Evolutionary conservation across 371 early-diverging fungal genomes (phyloP).

Genomic region (Funneliformis caledonium): DNA sequence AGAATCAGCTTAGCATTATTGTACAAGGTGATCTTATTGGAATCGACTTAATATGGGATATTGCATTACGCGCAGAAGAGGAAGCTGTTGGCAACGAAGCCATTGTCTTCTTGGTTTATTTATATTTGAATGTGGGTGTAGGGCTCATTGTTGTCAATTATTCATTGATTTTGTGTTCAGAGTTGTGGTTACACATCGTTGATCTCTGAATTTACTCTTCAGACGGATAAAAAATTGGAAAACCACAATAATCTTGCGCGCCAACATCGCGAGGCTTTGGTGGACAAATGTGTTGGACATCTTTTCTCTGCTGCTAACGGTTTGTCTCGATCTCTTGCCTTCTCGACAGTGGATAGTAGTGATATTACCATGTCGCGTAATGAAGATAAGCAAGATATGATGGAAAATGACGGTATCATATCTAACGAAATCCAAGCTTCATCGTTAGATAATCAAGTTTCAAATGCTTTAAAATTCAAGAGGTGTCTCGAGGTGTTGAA

Average conservation of each 20-base stretch:
- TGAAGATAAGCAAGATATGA: constrained; percentile 23
- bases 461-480: constrained; percentile 39
- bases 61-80: constrained; percentile 46
- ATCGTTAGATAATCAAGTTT: neutral
- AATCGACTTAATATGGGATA: constrained; percentile 51
- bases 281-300: constrained; percentile 49
- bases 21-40: constrained; percentile 44
- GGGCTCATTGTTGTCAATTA: neutral
- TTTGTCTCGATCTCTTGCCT: constrained; percentile 5
- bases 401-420: neutral
- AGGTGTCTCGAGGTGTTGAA: constrained; percentile 39
- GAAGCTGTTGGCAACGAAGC: constrained; percentile 47
- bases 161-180: neutral
- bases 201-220: neutral
- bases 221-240: constrained; percentile 36
- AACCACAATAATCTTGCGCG: constrained; percentile 32
- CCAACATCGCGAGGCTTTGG: constrained; percentile 47
- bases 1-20: constrained; percentile 8
- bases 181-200: constrained; percentile 5
- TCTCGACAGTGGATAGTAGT: neutral
- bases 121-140: constrained; percentile 43
- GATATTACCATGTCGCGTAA: constrained; percentile 19
- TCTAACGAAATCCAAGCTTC: neutral
- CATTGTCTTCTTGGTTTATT: constrained; percentile 44
- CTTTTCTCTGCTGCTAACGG: constrained; percentile 47